Evolutionary conservation across 345 rosid genomes (phyloP).

Genomic region (Heritiera fomes): DNA sequence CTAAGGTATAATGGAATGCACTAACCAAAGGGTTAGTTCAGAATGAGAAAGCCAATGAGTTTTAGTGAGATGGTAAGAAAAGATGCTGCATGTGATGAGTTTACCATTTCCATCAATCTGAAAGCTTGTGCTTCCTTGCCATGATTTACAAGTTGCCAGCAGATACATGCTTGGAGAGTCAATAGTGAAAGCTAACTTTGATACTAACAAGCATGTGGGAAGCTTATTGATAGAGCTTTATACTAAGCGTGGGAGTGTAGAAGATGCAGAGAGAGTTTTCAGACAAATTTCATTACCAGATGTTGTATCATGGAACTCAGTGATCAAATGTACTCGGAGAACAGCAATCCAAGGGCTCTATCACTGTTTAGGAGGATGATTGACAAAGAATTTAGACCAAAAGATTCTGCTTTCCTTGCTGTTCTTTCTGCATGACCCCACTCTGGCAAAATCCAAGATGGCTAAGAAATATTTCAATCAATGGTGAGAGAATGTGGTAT

Average conservation of each 20-base stretch:
- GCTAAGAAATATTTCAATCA: conserved; percentile 31
- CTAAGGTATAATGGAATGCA: conserved; percentile 24
- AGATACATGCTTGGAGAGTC: conserved; percentile 20
- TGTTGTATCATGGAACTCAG: conserved; percentile 33
- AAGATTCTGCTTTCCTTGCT: conserved; percentile 28
- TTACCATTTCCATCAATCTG: conserved; percentile 28
- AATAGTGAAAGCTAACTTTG: conserved; percentile 19
- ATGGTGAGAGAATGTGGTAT: conserved; percentile 23
- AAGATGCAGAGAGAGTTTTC: conserved; percentile 31
- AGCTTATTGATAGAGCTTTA: conserved; percentile 36
- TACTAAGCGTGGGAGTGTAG: conserved; percentile 29
- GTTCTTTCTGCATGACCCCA: conserved; percentile 36
- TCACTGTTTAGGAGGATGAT: conserved; percentile 26
- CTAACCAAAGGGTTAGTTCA: conserved; percentile 24
- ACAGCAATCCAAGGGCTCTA: conserved; percentile 27
- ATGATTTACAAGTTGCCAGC: conserved; percentile 28
- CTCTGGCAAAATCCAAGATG: conserved; percentile 29
- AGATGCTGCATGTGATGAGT: conserved; percentile 28
- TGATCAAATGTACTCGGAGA: conserved; percentile 36
- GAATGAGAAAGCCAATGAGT: conserved; percentile 22
- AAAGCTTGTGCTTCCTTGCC: conserved; percentile 35
- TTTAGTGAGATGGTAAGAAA: conserved; percentile 22
- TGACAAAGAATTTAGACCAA: conserved; percentile 29
- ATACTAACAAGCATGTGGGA: conserved; percentile 24
- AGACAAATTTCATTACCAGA: conserved; percentile 23